Evolutionary conservation across 1,284 basidiomycete genomes (phyloP), one percentile per base, ranked within the genome.

Genomic region (Ustilago hordei): DNA sequence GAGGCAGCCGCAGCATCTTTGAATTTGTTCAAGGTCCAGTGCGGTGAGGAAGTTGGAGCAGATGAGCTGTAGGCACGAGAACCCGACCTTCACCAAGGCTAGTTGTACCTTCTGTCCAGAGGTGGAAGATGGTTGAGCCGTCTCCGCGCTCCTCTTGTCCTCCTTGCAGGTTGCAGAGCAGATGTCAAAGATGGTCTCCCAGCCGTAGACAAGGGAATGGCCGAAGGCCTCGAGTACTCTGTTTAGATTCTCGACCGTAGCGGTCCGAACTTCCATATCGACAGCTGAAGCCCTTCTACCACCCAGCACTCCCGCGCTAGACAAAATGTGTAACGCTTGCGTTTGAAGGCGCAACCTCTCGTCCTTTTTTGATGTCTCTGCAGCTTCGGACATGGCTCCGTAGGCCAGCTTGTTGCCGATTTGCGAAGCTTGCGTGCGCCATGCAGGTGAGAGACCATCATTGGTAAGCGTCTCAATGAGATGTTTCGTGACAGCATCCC

Each of bases 101-200:
- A 74, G 41, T 13, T 75, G 86, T 2, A 87, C 84, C 36, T 88
- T 86, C 57, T 86, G 86, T n/a, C 59, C 52, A 3, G 57, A 59
- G 11, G 62, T 23, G n/a, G 64, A 60, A 1, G 64, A 35, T 38
- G 35, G 45, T 50, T 83, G 79, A 58, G 85, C 83, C 12, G 85
- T 85, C 23, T 66, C 60, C n/a, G 66, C 23, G 36, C 50, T 64
- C 31, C 70, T 47, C 32, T 66, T 58, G 56, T 68, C 45, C 66
- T 55, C 62, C 23, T 66, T 65, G 57, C 79, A 80, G 0, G 80
- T 66, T 1, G 80, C 77, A 11, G 78, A 74, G 54, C 81, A 85
- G 23, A 97, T 94, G 70, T 92, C 90, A 85, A 98, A 98, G 79
- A 98, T 94, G 0, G 89, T 92, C 68, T 93, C 92, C 96, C 96